These are phyloP conservation scores for Brachypodium distachyon DNA, from an alignment of 202 grass and related monocot species.

Conservation along the genomic window DNA sequence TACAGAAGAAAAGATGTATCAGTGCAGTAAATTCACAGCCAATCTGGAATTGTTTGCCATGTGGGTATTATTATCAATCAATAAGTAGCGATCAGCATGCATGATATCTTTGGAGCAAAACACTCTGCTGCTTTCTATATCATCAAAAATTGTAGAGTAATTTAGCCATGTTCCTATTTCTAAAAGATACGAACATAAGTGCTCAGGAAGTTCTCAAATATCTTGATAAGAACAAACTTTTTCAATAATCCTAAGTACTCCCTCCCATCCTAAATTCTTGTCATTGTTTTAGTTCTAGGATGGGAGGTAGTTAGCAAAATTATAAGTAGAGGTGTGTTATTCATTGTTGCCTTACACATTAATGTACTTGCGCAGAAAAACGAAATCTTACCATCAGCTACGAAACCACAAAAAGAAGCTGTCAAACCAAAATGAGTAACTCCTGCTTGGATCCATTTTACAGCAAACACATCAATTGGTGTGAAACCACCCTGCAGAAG, in stretches of 20 bases:
- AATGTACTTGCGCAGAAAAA: conserved; percentile 1
- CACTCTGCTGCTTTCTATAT: background rate
- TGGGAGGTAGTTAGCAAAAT: background rate
- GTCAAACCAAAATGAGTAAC: conserved; percentile 71
- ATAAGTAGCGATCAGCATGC: background rate
- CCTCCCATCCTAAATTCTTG: too few relatives aligned
- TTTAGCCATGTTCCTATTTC: background rate
- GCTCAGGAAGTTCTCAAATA: background rate
- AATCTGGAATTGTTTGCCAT: background rate
- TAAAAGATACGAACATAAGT: background rate
- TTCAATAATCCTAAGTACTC: conserved; percentile 2
- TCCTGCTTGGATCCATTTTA: conserved; percentile 57
- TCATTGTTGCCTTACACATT: background rate
- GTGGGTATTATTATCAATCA: background rate
- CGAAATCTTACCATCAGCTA: conserved; percentile 67
- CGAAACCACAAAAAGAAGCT: conserved; percentile 86
- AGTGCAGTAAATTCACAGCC: background rate
- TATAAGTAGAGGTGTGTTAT: background rate
- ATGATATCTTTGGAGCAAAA: background rate
- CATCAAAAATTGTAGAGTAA: background rate
- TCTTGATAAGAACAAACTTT: background rate
- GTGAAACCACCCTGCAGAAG: conserved; percentile 60
- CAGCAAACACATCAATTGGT: conserved; percentile 76
- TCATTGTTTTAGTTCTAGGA: too few relatives aligned
- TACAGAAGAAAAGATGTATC: background rate